Evolutionary conservation across 2,329 filamentous ascomycete genomes (phyloP).

Genomic region (Cladophialophora psammophila): DNA sequence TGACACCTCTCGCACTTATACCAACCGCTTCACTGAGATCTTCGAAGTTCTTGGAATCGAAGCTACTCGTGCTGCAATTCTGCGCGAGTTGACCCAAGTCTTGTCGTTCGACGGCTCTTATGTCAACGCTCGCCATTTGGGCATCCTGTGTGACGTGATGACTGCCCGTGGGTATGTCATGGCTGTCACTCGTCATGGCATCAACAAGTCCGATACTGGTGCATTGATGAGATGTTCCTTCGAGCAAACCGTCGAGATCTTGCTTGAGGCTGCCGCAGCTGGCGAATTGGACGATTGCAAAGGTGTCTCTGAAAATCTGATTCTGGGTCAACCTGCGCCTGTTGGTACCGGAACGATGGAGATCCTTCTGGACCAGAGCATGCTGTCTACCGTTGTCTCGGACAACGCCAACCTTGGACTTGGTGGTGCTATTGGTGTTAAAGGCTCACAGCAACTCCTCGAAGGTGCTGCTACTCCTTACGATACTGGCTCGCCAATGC

Average conservation of each 20-base stretch:
- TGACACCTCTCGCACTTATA: conserved; percentile 83
- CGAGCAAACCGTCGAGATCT: conserved; percentile 98
- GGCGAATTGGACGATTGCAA: conserved; percentile 97
- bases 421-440: conserved; percentile 79
- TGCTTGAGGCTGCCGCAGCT: conserved; percentile 91
- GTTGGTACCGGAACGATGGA: conserved; percentile 98
- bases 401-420: conserved; percentile 87
- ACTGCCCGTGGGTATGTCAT: conserved; percentile 92
- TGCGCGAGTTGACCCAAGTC: conserved; percentile 88
- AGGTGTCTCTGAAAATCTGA: conserved; percentile 98
- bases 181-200: conserved; percentile 96
- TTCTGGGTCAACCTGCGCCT: conserved; percentile 95
- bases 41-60: conserved; percentile 97
- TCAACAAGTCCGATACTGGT: conserved; percentile 97
- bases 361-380: conserved; percentile 88
- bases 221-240: conserved; percentile 99
- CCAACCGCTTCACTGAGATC: conserved; percentile 94
- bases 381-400: conserved; percentile 93
- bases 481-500: conserved; percentile 72
- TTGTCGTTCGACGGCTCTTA: conserved; percentile 99
- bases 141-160: conserved; percentile 96
- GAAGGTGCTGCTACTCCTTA: conserved; percentile 94
- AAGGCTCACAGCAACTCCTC: conserved; percentile 49
- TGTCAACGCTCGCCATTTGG: conserved; percentile 97
- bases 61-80: conserved; percentile 83